Conservation (phyloP, 2,329 filamentous ascomycete genomes). For the Aspergillus floridensis region DNA sequence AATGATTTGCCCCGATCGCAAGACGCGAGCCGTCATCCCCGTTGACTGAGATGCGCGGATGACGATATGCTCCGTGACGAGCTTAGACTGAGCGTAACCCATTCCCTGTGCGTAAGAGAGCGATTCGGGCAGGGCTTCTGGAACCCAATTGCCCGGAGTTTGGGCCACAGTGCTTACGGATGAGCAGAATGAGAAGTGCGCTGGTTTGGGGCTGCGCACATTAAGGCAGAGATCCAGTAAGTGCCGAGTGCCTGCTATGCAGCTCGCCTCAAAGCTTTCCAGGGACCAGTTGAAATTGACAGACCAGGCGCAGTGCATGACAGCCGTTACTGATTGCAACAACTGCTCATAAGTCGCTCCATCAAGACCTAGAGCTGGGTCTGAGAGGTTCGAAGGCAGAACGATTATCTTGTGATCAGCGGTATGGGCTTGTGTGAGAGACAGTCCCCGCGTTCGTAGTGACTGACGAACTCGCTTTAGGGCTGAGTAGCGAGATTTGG, state of each 20-base stretch:
- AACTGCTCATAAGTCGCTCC: constrained; percentile 42
- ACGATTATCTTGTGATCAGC: constrained; percentile 44
- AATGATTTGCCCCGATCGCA: constrained; percentile 34
- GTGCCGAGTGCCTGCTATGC: constrained; percentile 49
- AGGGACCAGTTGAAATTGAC: constrained; percentile 62
- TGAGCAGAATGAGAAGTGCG: constrained; percentile 42
- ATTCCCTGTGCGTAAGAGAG: constrained; percentile 38
- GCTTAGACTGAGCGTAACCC: constrained; percentile 40
- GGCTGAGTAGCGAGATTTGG: constrained; percentile 26
- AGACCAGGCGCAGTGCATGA: constrained; percentile 67
- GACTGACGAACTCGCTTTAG: constrained; percentile 46
- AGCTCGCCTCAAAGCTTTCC: constrained; percentile 53
- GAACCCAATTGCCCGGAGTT: constrained; percentile 25
- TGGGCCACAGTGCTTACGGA: constrained; percentile 45
- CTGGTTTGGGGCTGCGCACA: constrained; percentile 12
- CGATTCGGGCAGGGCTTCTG: constrained; percentile 33
- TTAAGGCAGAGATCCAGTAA: constrained; percentile 38
- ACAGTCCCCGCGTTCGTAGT: constrained; percentile 29
- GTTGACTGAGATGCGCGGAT: constrained; percentile 17
- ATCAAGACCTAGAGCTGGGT: constrained; percentile 49
- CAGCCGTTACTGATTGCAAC: constrained; percentile 43
- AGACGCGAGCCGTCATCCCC: constrained; percentile 21
- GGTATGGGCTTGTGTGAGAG: constrained; percentile 9
- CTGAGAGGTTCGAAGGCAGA: constrained; percentile 48
- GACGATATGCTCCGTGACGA: constrained; percentile 34